These are phyloP conservation scores for Puccinellia tenuiflora DNA, from an alignment of 176 grass and related monocot genomes.

Conservation along the genomic window DNA sequence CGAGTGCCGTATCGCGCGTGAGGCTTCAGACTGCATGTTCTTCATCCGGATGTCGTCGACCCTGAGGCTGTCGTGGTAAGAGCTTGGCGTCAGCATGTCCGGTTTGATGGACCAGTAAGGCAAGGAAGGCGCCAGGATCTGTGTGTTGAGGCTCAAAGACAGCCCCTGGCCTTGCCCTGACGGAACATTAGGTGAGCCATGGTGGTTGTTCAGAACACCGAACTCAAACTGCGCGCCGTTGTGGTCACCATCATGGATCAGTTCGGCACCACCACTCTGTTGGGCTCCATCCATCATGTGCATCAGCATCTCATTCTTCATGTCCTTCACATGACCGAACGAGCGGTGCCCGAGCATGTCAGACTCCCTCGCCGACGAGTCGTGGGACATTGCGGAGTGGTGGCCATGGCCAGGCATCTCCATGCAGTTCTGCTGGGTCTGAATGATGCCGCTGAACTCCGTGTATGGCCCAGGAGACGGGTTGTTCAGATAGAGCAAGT, in stretches of 20 bases:
- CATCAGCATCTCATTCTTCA: constrained; percentile 58
- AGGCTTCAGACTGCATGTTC: constrained; percentile 54
- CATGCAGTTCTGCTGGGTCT: constrained; percentile 47
- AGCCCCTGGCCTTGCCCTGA: constrained; percentile 58
- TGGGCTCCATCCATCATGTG: constrained; percentile 49
- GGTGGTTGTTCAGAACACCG: constrained; percentile 59
- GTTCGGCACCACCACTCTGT: constrained; percentile 18
- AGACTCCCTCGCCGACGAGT: constrained; percentile 46
- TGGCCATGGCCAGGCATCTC: constrained; percentile 41
- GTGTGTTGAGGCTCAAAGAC: constrained; percentile 78
- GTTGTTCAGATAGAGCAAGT: constrained; percentile 78
- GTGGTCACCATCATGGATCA: constrained; percentile 46
- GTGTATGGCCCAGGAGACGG: constrained; percentile 43
- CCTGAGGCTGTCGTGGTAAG: constrained; percentile 60
- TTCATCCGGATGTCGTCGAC: constrained; percentile 44
- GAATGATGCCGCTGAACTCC: constrained; percentile 56
- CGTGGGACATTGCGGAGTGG: constrained; percentile 35
- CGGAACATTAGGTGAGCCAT: constrained; percentile 36
- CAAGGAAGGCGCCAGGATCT: constrained; percentile 62
- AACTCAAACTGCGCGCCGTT: constrained; percentile 50
- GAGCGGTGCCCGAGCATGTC: constrained; percentile 44
- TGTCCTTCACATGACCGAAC: constrained; percentile 39
- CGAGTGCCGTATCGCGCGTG: constrained; percentile 52
- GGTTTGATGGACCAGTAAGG: constrained; percentile 70
- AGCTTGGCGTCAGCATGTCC: constrained; percentile 38